These are phyloP conservation scores for Epichloe sibirici DNA, from an alignment of 2,329 filamentous ascomycete genomes.

Conservation along the genomic window DNA sequence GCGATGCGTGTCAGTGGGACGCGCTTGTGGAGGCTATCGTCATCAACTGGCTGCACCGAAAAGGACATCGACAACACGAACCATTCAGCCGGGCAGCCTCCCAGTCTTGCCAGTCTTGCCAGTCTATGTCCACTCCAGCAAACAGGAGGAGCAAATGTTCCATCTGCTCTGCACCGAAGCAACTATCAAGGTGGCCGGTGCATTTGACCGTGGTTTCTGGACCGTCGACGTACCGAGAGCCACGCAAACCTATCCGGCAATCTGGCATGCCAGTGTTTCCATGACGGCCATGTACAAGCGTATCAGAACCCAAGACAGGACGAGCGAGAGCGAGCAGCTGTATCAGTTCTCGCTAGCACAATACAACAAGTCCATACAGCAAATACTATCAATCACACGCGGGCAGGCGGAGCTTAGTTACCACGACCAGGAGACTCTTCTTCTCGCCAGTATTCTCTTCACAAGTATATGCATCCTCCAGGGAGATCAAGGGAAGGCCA, in stretches of 20 bases:
- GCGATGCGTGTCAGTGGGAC: conserved; percentile 1
- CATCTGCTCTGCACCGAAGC: conserved; percentile 6
- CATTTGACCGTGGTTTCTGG: conserved; percentile 7
- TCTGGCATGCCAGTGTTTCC: conserved; percentile 6
- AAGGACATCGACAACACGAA: background rate
- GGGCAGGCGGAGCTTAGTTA: background rate
- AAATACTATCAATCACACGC: conserved; percentile 5
- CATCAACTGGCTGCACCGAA: background rate
- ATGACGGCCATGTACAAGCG: conserved; percentile 7
- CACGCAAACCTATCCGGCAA: conserved; percentile 4
- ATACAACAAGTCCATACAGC: conserved; percentile 7
- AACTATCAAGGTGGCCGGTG: background rate
- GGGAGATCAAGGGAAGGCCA: conserved; percentile 6
- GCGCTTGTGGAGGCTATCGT: conserved; percentile 1
- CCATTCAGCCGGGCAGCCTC: background rate
- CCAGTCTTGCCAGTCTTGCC: background rate
- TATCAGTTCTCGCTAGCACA: conserved; percentile 8
- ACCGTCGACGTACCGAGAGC: conserved; percentile 3
- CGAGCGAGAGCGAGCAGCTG: conserved; percentile 14
- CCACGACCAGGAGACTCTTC: conserved; percentile 6
- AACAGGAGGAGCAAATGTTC: conserved; percentile 8
- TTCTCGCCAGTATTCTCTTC: conserved; percentile 7
- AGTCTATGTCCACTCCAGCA: background rate
- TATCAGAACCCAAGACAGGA: conserved; percentile 11
- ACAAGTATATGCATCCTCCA: conserved; percentile 8